Base-by-base conservation (phyloP, 2,329 filamentous ascomycete species). In the Microdochium trichocladiopsis region DNA sequence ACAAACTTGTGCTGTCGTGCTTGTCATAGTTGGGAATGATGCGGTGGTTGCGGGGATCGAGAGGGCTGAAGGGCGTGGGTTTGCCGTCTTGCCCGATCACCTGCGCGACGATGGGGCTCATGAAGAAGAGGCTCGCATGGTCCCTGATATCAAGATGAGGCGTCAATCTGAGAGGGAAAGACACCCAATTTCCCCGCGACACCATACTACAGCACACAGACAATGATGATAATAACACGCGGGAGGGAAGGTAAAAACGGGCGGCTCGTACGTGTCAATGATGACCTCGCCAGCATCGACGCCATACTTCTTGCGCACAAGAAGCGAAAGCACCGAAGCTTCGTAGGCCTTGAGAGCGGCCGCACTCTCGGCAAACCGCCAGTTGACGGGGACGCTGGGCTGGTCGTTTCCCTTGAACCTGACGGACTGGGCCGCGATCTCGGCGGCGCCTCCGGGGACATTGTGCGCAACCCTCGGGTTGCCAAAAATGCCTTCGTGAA, bases 281-380 rank as follows among this genome's bases (percentile, higher is more conserved):
- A 67, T 63, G 6, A 75, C 64, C 22, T 70, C 63, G 21, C 67
- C 61, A 0, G 73, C 66, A 14, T 67, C 62, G 4, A 69, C 23
- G 0, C 62, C 62, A 54, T 79, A 79, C 55, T 78, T 78, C 18
- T 65, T 64, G 48, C 68, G 66, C 8, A 79, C 50, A 10, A 79
- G 60, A 1, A 67, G 65, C 48, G 71, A 72, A 25, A 78, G 56
- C 56, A 78, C 65, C 0, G 69, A 68, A 10, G 75, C 76, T 58
- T 79, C 75, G 18, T 76, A 61, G 1, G 65, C 76, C 57, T 78
- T 79, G 25, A 79, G 56, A 2, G 74, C 65, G 1, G 76, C 69
- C 1, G 78, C 71, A 47, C 75, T 78, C 59, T 81, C 78, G 2
- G 78, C 76, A 50, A 80, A 78, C 2, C 77, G 69, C 78, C 79